phyloP scores from a whole-genome alignment of 805 yeast genomes.

The Ascoidea asiatica region DNA sequence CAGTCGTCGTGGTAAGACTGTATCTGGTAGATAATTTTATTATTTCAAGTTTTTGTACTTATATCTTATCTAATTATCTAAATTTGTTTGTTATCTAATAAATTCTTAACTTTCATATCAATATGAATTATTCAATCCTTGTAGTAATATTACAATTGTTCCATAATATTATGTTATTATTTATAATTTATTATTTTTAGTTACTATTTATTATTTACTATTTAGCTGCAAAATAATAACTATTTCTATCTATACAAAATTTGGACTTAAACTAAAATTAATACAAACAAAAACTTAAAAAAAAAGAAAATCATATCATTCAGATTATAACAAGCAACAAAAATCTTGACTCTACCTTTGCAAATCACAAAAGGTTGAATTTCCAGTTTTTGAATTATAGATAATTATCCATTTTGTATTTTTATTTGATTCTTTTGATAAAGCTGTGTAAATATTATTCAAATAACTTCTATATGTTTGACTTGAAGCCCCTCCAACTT shows the following conservation, averaged over 20 bases:
- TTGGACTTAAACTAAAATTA: neutral
- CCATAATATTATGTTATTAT: too few species aligned
- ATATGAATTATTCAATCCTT: too few species aligned
- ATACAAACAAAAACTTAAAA: too few species aligned
- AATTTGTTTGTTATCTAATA: too few species aligned
- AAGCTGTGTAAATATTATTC: slow-evolving; percentile 53
- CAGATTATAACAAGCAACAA: too few species aligned
- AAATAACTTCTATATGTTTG: slow-evolving; percentile 74
- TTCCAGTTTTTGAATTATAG: slow-evolving; percentile 66
- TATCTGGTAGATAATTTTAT: too few species aligned
- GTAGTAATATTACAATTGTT: too few species aligned
- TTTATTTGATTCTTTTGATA: slow-evolving; percentile 58
- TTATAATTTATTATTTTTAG: neutral
- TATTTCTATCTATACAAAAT: neutral
- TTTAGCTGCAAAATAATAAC: neutral
- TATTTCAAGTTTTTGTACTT: too few species aligned
- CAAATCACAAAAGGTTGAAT: slow-evolving; percentile 52
- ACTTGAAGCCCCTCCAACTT: slow-evolving; percentile 72
- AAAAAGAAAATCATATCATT: neutral
- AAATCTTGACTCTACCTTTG: slow-evolving; percentile 40
- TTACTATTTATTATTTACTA: neutral
- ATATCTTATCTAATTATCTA: too few species aligned
- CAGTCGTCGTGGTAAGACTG: slow-evolving; percentile 76
- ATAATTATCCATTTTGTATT: slow-evolving; percentile 68
- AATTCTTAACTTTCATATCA: too few species aligned